Percentiles rank a stretch among this genome's conserved stretches.
phyloP scores from a whole-genome alignment of 176 grass and related monocot species.

The Aegilops tauschii region DNA sequence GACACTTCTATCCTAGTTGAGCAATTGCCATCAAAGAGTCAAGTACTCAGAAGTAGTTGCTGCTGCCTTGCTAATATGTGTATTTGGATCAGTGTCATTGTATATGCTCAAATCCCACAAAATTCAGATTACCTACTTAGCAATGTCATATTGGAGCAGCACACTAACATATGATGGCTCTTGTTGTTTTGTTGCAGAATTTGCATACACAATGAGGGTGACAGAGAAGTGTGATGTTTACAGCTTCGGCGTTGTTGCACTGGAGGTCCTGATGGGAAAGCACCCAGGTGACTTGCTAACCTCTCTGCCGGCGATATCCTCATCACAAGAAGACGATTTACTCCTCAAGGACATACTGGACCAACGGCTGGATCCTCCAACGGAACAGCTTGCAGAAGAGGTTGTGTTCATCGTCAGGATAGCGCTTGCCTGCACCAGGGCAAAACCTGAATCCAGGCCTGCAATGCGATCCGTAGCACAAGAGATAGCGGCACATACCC shows the following conservation, averaged over 20 bases:
- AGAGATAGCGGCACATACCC: constrained; percentile 68
- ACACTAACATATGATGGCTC: not conserved
- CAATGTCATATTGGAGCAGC: not conserved
- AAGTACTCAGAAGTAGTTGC: too few relatives aligned
- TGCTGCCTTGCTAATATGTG: too few relatives aligned
- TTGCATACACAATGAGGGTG: constrained; percentile 88
- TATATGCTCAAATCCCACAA: not conserved
- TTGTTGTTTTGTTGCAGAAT: constrained; percentile 48
- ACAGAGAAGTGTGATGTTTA: constrained; percentile 91
- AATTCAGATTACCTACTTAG: not conserved
- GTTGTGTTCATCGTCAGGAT: constrained; percentile 72
- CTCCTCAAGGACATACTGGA: constrained; percentile 70
- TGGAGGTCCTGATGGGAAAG: constrained; percentile 91
- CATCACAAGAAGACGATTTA: constrained; percentile 52
- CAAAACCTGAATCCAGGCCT: constrained; percentile 64
- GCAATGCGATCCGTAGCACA: constrained; percentile 73
- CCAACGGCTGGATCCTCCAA: constrained; percentile 55
- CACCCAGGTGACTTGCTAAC: constrained; percentile 73
- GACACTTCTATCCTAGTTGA: too few relatives aligned
- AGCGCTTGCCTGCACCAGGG: constrained; percentile 64
- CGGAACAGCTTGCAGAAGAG: constrained; percentile 70
- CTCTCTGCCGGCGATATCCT: constrained; percentile 40
- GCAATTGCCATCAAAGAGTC: too few relatives aligned
- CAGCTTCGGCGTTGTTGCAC: constrained; percentile 72
- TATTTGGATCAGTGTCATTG: too few relatives aligned